Conservation (phyloP, 2,329 filamentous ascomycete genomes). For the Paecilomyces sp. region DNA sequence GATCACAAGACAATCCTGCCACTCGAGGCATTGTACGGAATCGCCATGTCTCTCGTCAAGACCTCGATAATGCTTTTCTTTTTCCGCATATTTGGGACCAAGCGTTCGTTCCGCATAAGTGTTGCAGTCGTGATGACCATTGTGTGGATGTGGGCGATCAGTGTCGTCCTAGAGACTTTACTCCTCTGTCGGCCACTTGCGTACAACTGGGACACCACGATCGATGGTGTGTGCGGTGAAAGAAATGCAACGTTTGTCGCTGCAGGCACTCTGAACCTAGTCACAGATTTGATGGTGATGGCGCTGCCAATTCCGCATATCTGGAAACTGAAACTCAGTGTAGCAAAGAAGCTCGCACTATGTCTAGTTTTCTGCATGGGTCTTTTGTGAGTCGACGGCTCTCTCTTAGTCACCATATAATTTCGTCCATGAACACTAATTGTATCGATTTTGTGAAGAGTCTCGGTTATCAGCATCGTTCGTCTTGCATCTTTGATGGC, state of each 20-base stretch:
- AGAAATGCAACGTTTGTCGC: not conserved
- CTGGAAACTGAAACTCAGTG: conserved; percentile 1
- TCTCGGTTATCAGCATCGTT: not conserved
- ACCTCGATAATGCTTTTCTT: not conserved
- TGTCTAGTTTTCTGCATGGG: not conserved
- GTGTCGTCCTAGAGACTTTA: not conserved
- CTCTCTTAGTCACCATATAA: not conserved
- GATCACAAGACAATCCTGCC: not conserved
- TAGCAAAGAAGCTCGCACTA: not conserved
- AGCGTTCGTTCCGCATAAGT: not conserved
- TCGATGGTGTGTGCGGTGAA: not conserved
- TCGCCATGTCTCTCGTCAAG: not conserved
- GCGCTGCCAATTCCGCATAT: conserved; percentile 1
- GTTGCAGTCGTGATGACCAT: not conserved
- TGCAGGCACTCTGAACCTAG: conserved; percentile 3
- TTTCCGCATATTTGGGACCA: not conserved
- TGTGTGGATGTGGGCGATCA: conserved; percentile 1
- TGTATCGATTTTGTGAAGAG: not conserved
- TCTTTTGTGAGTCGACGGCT: not conserved
- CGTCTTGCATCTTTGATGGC: not conserved
- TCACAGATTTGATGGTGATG: not conserved
- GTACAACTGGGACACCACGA: conserved; percentile 4
- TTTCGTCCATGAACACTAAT: not conserved
- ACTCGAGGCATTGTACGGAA: not conserved
- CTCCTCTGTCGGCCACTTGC: conserved; percentile 6